phyloP scores from a whole-genome alignment of 2,329 filamentous ascomycete genomes.

The Coniella lustricola region DNA sequence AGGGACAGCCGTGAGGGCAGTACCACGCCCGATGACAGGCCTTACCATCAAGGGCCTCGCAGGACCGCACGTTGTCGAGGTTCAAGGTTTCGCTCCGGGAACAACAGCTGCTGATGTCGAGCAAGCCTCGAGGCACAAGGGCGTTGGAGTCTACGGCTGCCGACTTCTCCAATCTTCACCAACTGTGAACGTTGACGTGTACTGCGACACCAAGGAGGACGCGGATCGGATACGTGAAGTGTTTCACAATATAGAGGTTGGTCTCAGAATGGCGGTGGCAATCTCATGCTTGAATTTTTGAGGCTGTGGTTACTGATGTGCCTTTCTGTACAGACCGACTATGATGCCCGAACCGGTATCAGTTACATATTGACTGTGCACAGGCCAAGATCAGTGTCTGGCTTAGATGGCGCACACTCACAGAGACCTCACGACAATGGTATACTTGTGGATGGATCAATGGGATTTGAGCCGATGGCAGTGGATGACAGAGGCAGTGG shows the following conservation, averaged over 20 bases:
- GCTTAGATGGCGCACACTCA: constrained; percentile 27
- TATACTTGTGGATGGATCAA: constrained; percentile 44
- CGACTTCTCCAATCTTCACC: constrained; percentile 60
- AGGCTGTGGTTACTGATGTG: background rate
- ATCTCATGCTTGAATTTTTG: background rate
- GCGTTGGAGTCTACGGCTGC: constrained; percentile 61
- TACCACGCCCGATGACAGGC: constrained; percentile 32
- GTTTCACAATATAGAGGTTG: constrained; percentile 72
- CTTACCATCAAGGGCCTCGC: constrained; percentile 68
- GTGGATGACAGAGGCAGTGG: constrained; percentile 25
- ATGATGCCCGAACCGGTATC: constrained; percentile 21
- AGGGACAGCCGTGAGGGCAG: constrained; percentile 5
- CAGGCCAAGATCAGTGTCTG: constrained; percentile 20
- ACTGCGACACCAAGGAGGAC: constrained; percentile 64
- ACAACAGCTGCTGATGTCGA: constrained; percentile 79
- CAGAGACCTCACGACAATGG: constrained; percentile 25
- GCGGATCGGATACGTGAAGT: constrained; percentile 67
- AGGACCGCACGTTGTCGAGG: constrained; percentile 65
- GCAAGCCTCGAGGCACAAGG: constrained; percentile 71
- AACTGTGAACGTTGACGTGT: constrained; percentile 70
- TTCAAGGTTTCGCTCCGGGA: constrained; percentile 74
- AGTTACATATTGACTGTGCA: constrained; percentile 2
- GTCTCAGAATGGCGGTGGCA: constrained; percentile 23
- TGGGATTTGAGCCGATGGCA: constrained; percentile 44
- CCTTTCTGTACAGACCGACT: constrained; percentile 3